phyloP scores from a whole-genome alignment of 228 moss, liverwort and hornwort genomes.

The Sphagnum magellanicum region DNA sequence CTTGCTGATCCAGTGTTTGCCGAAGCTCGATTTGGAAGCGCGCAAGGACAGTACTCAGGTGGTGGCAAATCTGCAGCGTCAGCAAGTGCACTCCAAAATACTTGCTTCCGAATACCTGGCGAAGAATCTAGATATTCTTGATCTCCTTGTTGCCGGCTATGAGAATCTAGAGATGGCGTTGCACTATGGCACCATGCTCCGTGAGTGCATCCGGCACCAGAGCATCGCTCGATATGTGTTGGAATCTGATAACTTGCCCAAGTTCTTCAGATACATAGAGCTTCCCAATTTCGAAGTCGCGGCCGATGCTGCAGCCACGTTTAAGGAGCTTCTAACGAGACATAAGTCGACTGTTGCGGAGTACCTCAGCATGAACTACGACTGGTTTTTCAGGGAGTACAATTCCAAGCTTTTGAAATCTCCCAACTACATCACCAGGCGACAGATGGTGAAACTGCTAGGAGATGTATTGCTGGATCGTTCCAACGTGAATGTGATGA shows the following conservation, averaged over 20 bases:
- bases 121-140: conserved; percentile 41
- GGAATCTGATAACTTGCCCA: conserved; percentile 39
- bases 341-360: conserved; percentile 61
- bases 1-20: conserved; percentile 36
- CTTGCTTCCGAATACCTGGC: conserved; percentile 54
- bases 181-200: conserved; percentile 59
- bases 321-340: conserved; percentile 57
- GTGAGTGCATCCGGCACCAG: conserved; percentile 64
- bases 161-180: conserved; percentile 45
- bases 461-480: conserved; percentile 56
- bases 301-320: conserved; percentile 54
- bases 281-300: conserved; percentile 59
- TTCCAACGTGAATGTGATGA: conserved; percentile 38
- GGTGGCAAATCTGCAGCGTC: conserved; percentile 56
- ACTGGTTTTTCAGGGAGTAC: conserved; percentile 41
- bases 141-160: conserved; percentile 36
- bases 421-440: conserved; percentile 38
- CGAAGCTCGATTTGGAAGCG: conserved; percentile 56
- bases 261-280: conserved; percentile 36
- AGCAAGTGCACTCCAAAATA: conserved; percentile 44
- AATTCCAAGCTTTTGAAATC: conserved; percentile 47
- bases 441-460: conserved; percentile 50
- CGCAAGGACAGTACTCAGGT: conserved; percentile 55
- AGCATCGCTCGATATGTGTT: conserved; percentile 45
- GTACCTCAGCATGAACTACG: conserved; percentile 41